These are phyloP conservation scores for Aspergillus ostianus DNA, from an alignment of 495 filamentous ascomycete species.

Conservation along the genomic window DNA sequence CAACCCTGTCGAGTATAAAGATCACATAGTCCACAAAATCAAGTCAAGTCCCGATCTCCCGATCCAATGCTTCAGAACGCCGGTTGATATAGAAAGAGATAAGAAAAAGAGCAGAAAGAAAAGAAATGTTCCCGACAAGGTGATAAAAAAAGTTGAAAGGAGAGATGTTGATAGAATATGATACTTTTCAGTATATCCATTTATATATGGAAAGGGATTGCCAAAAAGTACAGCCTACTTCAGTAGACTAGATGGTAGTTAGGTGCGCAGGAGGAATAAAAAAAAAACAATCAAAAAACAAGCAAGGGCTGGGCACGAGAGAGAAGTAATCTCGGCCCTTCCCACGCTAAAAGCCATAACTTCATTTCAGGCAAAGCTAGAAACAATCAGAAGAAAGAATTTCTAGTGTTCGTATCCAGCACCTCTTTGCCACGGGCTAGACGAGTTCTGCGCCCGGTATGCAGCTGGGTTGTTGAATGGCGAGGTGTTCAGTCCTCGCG, in stretches of 20 bases:
- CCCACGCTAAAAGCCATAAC: constrained; percentile 43
- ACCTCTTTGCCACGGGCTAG: constrained; percentile 66
- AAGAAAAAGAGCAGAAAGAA: constrained; percentile 28
- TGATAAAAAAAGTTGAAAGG: constrained; percentile 17
- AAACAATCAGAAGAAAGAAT: constrained; percentile 25
- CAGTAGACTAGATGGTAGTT: constrained; percentile 8
- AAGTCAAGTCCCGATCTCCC: constrained; percentile 33
- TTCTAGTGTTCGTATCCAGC: constrained; percentile 62
- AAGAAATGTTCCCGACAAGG: constrained; percentile 21
- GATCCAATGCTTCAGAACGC: constrained; percentile 41
- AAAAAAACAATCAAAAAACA: constrained; percentile 22
- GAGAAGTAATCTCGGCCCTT: constrained; percentile 20
- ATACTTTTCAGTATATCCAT: background rate
- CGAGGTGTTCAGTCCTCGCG: constrained; percentile 31
- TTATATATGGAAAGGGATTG: no score
- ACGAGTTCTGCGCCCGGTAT: constrained; percentile 53
- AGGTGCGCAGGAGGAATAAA: constrained; percentile 18
- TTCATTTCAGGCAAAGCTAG: constrained; percentile 38
- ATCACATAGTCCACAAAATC: constrained; percentile 19
- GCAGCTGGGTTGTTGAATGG: constrained; percentile 27
- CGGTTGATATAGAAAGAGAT: constrained; percentile 24
- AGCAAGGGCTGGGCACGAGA: constrained; percentile 26
- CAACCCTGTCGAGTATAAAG: constrained; percentile 17
- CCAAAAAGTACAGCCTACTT: background rate
- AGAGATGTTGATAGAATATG: background rate